Evolutionary conservation across 2,329 filamentous ascomycete genomes (phyloP).

Genomic region (Scytalidium lignicola): DNA sequence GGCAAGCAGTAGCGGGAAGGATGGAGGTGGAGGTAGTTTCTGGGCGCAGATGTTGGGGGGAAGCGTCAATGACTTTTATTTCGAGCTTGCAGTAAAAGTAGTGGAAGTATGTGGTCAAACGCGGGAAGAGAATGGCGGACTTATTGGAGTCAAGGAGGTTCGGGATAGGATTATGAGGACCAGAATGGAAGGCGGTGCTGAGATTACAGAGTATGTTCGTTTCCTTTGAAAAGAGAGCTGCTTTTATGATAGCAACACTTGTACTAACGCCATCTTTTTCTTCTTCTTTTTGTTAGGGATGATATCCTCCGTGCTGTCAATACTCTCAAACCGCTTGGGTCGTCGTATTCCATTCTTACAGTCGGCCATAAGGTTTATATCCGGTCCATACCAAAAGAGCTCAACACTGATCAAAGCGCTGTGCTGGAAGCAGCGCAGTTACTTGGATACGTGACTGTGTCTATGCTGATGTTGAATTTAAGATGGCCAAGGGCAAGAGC

Average conservation of each 20-base stretch:
- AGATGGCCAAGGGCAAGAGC: slow-evolving; percentile 79
- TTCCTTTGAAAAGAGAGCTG: too few species aligned
- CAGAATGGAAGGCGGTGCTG: slow-evolving; percentile 67
- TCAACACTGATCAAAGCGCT: slow-evolving; percentile 89
- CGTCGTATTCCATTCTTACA: slow-evolving; percentile 77
- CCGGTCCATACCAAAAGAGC: slow-evolving; percentile 86
- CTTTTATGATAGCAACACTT: too few species aligned
- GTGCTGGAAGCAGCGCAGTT: slow-evolving; percentile 89
- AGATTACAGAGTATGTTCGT: slow-evolving; percentile 66
- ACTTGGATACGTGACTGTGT: slow-evolving; percentile 82
- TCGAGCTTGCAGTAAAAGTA: slow-evolving; percentile 90
- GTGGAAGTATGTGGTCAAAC: slow-evolving; percentile 89
- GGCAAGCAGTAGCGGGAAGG: slow-evolving; percentile 56
- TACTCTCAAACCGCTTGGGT: slow-evolving; percentile 80
- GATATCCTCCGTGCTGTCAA: slow-evolving; percentile 87
- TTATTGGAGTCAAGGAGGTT: slow-evolving; percentile 81
- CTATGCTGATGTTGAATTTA: slow-evolving; percentile 83
- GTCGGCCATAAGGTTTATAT: slow-evolving; percentile 86
- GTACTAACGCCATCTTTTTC: background rate
- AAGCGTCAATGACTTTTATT: slow-evolving; percentile 97
- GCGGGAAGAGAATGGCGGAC: slow-evolving; percentile 82
- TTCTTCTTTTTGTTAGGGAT: slow-evolving; percentile 51
- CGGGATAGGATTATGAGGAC: slow-evolving; percentile 68
- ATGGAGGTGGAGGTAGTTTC: slow-evolving; percentile 56
- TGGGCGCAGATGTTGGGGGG: slow-evolving; percentile 91